Evolutionary conservation across 345 rosid genomes (phyloP).

Genomic region (Cardamine chenopodiifolia): DNA sequence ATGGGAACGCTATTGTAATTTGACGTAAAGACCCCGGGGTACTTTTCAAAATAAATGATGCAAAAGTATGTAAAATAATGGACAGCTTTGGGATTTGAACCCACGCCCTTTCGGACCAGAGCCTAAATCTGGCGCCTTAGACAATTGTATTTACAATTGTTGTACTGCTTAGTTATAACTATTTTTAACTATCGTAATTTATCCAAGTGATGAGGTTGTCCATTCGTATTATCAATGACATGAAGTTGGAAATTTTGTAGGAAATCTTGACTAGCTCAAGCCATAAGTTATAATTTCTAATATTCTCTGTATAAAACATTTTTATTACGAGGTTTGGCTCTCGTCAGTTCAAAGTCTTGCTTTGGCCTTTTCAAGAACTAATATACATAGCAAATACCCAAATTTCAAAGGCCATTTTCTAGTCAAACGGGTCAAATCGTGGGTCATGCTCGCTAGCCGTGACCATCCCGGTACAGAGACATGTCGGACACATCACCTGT

Average conservation of each 20-base stretch:
- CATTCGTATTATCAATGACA: no score
- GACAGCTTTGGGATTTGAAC: conserved; percentile 99
- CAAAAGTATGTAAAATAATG: rapidly evolving
- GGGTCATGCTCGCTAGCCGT: conserved; percentile 88
- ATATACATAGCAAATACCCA: conserved; percentile 5
- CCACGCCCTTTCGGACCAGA: conserved; percentile 99
- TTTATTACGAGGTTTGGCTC: conserved; percentile 19
- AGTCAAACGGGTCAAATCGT: conserved; percentile 77
- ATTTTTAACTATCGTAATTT: no score
- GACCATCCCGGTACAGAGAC: conserved; percentile 83
- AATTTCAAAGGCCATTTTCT: not conserved
- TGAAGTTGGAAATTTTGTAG: not conserved
- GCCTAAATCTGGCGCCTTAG: conserved; percentile 99
- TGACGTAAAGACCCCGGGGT: conserved; percentile 21
- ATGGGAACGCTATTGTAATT: not conserved
- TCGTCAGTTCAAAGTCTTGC: conserved; percentile 27
- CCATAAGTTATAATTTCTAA: not conserved
- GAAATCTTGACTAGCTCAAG: not conserved
- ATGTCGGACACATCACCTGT: conserved; percentile 94
- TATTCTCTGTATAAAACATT: conserved; percentile 12
- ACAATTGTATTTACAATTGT: no score
- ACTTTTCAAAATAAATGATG: no score
- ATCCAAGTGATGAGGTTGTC: no score
- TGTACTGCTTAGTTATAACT: no score
- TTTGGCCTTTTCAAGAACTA: conserved; percentile 6